Evolutionary conservation across 352 stramenopile genomes (phyloP).

Genomic region (Globisporangium emineosum): DNA sequence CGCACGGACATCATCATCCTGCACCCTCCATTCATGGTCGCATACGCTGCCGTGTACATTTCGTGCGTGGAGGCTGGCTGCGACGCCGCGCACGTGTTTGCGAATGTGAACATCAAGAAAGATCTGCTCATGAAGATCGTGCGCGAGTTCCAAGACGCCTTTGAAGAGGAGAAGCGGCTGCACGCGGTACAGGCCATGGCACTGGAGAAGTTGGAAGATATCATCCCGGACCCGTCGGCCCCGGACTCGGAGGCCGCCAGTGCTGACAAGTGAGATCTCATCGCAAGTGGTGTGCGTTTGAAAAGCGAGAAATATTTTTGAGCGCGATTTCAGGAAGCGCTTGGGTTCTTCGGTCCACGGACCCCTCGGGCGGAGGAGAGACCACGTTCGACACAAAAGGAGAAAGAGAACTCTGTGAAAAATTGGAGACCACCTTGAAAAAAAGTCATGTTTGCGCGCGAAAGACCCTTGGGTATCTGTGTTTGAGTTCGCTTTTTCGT

Average conservation of each 20-base stretch:
- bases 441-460: too few species aligned
- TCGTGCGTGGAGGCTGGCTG: constrained; percentile 74
- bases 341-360: not conserved
- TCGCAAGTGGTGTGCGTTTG: not conserved
- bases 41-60: constrained; percentile 79
- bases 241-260: constrained; percentile 18
- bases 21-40: constrained; percentile 86
- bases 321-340: not conserved
- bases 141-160: constrained; percentile 65
- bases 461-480: too few species aligned
- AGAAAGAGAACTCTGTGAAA: too few species aligned
- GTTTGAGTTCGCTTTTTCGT: too few species aligned
- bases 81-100: constrained; percentile 73
- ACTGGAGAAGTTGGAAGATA: constrained; percentile 77
- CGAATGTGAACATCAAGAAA: constrained; percentile 79
- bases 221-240: constrained; percentile 59
- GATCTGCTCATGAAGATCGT: constrained; percentile 81
- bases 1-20: constrained; percentile 85
- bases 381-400: too few species aligned
- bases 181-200: constrained; percentile 54
- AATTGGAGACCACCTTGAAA: too few species aligned
- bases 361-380: too few species aligned
- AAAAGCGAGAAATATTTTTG: not conserved
- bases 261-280: constrained; percentile 23
- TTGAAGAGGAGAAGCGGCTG: constrained; percentile 74